A percentile compares a stretch with the other conserved stretches of the same genome.
phyloP scores from a whole-genome alignment of 768 basidiomycete genomes.

The Mycena maculata region DNA sequence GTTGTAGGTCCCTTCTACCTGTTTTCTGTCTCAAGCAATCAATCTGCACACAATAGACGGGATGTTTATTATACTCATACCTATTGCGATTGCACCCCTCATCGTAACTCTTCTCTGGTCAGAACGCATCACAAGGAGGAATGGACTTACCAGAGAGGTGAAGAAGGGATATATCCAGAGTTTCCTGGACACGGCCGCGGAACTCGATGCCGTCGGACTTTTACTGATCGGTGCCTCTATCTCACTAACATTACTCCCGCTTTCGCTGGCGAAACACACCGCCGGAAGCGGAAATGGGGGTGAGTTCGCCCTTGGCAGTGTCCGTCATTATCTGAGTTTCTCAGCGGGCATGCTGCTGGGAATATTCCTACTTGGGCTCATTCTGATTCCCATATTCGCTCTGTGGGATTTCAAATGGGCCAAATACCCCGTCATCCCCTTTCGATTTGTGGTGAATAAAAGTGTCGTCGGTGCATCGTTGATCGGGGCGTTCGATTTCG shows the following conservation, averaged over 20 bases:
- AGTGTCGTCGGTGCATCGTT: constrained; percentile 67
- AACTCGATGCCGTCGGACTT: constrained; percentile 65
- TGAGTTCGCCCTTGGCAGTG: constrained; percentile 40
- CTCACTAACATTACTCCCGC: constrained; percentile 64
- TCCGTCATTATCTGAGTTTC: neutral
- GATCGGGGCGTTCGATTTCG: constrained; percentile 76
- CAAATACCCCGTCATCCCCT: constrained; percentile 68
- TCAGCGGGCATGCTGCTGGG: constrained; percentile 62
- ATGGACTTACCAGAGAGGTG: constrained; percentile 38
- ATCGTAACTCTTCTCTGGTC: constrained; percentile 68
- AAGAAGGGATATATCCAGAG: constrained; percentile 33
- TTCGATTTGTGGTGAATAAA: constrained; percentile 67
- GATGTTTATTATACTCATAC: constrained; percentile 70
- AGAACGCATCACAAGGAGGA: constrained; percentile 58
- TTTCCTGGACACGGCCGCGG: constrained; percentile 40
- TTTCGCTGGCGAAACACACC: constrained; percentile 59
- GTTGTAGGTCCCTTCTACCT: constrained; percentile 57
- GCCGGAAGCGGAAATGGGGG: constrained; percentile 59
- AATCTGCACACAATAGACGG: constrained; percentile 49
- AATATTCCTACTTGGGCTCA: constrained; percentile 62
- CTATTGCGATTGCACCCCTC: constrained; percentile 61
- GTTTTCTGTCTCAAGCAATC: neutral
- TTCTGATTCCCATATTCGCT: constrained; percentile 55
- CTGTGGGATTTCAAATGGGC: constrained; percentile 65
- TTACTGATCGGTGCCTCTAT: constrained; percentile 60